Conservation (phyloP, 2,329 filamentous ascomycete species). For the Podosphaera aphanis region DNA sequence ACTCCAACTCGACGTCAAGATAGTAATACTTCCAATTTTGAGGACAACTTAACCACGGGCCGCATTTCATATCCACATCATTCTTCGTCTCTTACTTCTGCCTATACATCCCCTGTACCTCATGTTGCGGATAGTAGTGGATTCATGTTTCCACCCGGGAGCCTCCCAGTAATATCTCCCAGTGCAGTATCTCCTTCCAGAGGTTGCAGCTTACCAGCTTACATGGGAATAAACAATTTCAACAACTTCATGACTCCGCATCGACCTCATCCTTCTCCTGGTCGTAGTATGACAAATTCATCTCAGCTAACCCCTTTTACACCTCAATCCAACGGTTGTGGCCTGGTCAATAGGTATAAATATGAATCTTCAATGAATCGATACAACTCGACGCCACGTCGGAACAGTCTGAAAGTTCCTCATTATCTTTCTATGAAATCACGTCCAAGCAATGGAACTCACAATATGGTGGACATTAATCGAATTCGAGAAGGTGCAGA, state of each 20-base stretch:
- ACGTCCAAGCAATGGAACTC: slow-evolving; percentile 9
- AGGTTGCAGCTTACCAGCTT: neutral
- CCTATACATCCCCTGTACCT: neutral
- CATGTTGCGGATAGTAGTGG: neutral
- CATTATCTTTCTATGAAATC: neutral
- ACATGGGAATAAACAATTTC: neutral
- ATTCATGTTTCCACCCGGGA: neutral
- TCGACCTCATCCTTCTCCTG: neutral
- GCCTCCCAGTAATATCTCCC: neutral
- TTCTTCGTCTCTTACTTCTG: neutral
- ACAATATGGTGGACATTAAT: slow-evolving; percentile 37
- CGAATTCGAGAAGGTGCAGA: slow-evolving; percentile 43
- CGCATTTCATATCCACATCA: neutral
- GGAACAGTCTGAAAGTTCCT: neutral
- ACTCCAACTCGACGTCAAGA: neutral
- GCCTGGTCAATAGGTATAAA: neutral
- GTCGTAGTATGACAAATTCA: neutral
- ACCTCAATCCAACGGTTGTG: neutral
- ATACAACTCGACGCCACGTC: neutral
- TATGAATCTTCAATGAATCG: neutral
- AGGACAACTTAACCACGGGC: neutral
- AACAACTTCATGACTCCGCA: neutral
- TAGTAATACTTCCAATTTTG: neutral
- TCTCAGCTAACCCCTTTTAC: neutral
- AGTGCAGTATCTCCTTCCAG: neutral